Base-by-base conservation (phyloP, 257 asterid genomes). In the Lycium ferocissimum region DNA sequence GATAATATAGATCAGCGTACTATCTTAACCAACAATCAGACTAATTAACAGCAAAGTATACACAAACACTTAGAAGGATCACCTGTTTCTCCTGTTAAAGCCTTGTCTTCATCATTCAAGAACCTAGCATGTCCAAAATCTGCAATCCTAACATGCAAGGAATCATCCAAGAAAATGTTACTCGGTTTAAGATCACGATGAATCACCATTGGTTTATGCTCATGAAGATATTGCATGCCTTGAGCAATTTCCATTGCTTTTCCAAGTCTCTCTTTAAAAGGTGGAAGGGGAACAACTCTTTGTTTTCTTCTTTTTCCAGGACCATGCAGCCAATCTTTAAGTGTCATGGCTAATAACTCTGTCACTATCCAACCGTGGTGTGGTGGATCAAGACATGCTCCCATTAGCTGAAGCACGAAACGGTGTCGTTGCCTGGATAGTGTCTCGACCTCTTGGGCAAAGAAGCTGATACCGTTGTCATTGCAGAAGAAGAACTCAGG, bases 201-300 rank as follows among this genome's bases (percentile, higher is more conserved):
- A 40, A 93, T 87, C 58, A 91, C 88, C 92, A 75, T 92, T 5
- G 97, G 98, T 80, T 81, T 90, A 66, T 89, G 91, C 22, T 88
- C 94, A 18, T 94, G 97, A 13, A 94, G 92, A 83, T 93, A 93
- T 63, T 94, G 98, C 97, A 93, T 92, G n/a, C 95, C 98, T 47
- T 93, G 98, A 3, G 93, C 84, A 57, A 94, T 91, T 90, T 94
- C 94, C 14, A 91, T 6, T 9, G 94, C 98, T 86, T 88, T 92
- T 3, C 33, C 85, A 58, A 94, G 9, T 72, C 98, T 89, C 7
- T 91, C 94, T 86, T 87, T 83, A 54, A 93, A 79, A 2, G 92
- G 87, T 0, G 94, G 94, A 26, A 93, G 90, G 2, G 95, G 91
- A 43, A 69, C 1, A 0, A 15, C 67, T 84, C 98, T 87, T 40